Evolutionary conservation across 1,139 yeast genomes (phyloP), one percentile per base, ranked within the genome.

Genomic region (Spathaspora sp.): DNA sequence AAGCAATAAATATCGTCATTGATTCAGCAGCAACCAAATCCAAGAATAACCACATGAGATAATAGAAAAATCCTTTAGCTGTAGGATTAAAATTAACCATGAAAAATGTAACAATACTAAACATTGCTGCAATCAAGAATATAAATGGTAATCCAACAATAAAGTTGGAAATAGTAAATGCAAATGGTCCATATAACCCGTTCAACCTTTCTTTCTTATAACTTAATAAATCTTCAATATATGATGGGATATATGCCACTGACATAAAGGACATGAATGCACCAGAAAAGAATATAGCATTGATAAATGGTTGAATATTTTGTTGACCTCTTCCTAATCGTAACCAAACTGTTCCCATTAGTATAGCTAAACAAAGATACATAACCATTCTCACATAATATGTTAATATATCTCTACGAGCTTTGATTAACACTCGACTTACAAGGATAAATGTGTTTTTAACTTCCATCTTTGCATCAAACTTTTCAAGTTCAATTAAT

Each of bases 221-320:
- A 23, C 65, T 50, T 11, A 53, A 44, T 45, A 56, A 63, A 47
- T 70, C 76, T 51, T 70, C 76, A 27, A 70, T 54, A 47, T 57
- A 70, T 6, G 75, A 64, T 3, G 76, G 76, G 44, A 70, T 68
- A 49, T 70, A 70, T 3, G 76, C 76, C 27, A 70, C 75, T 2
- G 74, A 60, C 74, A 70, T 70, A 50, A 70, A 70, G 7, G 74
- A 69, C 74, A 70, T 69, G 54, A 70, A 70, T 1, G 75, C 75
- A 10, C 73, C 74, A 3, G 71, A 66, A 39, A 69, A 70, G 58
- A 70, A 70, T 23, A 70, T 65, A 15, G 76, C 76, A 55, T 66
- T 69, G 45, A 61, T 66, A 47, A 64, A 68, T 8, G 69, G 67
- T 51, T 69, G 73, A 43, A 70, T 68, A 45, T 63, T 59, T 11